Percentiles rank a stretch among this genome's conserved stretches.
phyloP scores from a whole-genome alignment of 208 protist genomes.

The Crithidia acanthocephali region DNA sequence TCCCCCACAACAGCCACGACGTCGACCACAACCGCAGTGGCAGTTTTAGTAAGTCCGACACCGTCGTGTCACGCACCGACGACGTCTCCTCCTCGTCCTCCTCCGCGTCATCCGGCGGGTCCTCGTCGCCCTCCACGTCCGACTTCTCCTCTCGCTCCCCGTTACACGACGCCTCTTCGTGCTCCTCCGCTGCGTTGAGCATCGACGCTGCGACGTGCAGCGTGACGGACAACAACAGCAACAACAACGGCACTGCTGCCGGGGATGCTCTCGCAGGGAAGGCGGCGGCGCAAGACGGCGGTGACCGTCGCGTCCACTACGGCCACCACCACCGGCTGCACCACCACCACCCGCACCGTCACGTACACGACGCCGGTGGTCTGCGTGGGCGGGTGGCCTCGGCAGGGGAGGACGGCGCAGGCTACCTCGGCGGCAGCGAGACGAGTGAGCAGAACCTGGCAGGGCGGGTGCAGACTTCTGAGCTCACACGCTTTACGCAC shows the following conservation, averaged over 20 bases:
- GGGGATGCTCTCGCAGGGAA: too few relatives aligned
- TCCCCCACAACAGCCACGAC: too few relatives aligned
- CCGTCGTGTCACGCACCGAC: conserved; percentile 16
- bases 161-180: not conserved
- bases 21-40: not conserved
- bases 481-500: conserved; percentile 22
- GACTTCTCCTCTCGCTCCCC: conserved; percentile 11
- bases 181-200: not conserved
- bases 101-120: not conserved
- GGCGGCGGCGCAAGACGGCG: too few relatives aligned
- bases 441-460: not conserved
- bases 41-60: conserved; percentile 20
- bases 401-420: not conserved
- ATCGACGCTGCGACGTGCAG: not conserved
- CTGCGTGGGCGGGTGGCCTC: not conserved
- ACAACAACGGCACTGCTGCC: too few relatives aligned
- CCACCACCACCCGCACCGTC: not conserved
- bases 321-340: conserved; percentile 2
- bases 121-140: conserved; percentile 3
- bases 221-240: not conserved
- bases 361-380: not conserved
- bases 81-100: conserved; percentile 19
- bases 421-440: conserved; percentile 9
- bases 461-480: conserved; percentile 27
- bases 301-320: not conserved